A percentile compares a stretch with the other conserved stretches of the same genome.
Evolutionary conservation across 2,329 filamentous ascomycete genomes (phyloP).

Genomic region (Xylaria sp.): DNA sequence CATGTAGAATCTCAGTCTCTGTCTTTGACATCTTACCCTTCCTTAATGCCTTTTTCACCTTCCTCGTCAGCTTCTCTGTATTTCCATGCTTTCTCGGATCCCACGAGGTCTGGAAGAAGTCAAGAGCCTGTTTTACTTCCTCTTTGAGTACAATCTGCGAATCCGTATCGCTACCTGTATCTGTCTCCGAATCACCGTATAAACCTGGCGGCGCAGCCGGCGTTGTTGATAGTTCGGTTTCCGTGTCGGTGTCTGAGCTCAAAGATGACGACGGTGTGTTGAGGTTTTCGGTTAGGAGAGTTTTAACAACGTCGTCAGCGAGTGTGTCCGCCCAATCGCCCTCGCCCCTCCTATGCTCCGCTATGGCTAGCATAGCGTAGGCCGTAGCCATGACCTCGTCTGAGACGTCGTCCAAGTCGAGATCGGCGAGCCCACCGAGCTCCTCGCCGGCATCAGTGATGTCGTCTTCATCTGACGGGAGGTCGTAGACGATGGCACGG

Average conservation of each 20-base stretch:
- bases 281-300: neutral
- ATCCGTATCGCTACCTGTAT: neutral
- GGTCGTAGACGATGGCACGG: neutral
- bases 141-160: neutral
- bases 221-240: neutral
- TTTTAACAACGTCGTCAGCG: neutral
- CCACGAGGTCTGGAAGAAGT: neutral
- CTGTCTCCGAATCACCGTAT: neutral
- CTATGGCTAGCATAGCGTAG: conserved; percentile 13
- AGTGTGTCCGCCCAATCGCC: conserved; percentile 17
- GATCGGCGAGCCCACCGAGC: conserved; percentile 11
- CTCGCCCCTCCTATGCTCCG: neutral
- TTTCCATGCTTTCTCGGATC: neutral
- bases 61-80: neutral
- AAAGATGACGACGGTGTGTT: neutral
- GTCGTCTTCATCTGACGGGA: neutral
- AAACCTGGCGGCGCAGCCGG: neutral
- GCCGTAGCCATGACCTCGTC: conserved; percentile 20
- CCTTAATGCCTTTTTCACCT: neutral
- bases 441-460: conserved; percentile 10
- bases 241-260: neutral
- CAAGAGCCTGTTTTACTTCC: neutral
- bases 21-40: neutral
- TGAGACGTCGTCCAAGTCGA: conserved; percentile 23
- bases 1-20: neutral